A percentile compares a stretch with the other conserved stretches of the same genome.
These are phyloP conservation scores for Neurospora tetraspora DNA, from an alignment of 495 filamentous ascomycete genomes.

Conservation along the genomic window DNA sequence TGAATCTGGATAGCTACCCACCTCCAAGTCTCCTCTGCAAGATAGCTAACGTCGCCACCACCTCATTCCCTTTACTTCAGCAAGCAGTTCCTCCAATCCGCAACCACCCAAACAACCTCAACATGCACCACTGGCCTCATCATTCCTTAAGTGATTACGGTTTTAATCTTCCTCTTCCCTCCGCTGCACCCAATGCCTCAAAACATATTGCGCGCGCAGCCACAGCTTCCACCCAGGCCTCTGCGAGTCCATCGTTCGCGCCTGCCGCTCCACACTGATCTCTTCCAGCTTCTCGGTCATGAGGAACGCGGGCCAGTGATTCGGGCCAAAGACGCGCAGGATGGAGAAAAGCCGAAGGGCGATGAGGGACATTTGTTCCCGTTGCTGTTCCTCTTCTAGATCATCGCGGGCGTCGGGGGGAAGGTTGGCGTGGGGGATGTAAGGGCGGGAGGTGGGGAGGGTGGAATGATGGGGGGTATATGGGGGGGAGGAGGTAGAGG, in stretches of 20 bases:
- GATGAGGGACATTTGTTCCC: constrained; percentile 1
- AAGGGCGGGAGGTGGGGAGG: not conserved
- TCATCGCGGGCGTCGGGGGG: not conserved
- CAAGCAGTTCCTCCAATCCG: not conserved
- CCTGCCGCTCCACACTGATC: not conserved
- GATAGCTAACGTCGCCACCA: not conserved
- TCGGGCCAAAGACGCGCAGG: constrained; percentile 3
- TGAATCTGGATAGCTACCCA: not conserved
- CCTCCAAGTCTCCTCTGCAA: not conserved
- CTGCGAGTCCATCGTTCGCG: not conserved
- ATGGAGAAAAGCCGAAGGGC: not conserved
- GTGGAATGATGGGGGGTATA: not conserved
- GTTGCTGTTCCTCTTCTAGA: not conserved
- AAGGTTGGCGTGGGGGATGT: not conserved
- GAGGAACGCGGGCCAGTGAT: constrained; percentile 7
- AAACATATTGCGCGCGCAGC: not conserved
- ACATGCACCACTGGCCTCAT: no score
- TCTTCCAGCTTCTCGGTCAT: not conserved
- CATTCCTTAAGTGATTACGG: no score
- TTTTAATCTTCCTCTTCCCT: not conserved
- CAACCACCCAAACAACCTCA: not conserved
- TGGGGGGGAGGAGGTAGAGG: no score
- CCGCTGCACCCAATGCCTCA: not conserved
- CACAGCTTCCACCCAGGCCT: not conserved
- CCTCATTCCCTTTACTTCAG: not conserved